Percentiles rank a stretch among this genome's conserved stretches.
Conservation (phyloP, 495 filamentous ascomycete species). For the Neurospora sp. region DNA sequence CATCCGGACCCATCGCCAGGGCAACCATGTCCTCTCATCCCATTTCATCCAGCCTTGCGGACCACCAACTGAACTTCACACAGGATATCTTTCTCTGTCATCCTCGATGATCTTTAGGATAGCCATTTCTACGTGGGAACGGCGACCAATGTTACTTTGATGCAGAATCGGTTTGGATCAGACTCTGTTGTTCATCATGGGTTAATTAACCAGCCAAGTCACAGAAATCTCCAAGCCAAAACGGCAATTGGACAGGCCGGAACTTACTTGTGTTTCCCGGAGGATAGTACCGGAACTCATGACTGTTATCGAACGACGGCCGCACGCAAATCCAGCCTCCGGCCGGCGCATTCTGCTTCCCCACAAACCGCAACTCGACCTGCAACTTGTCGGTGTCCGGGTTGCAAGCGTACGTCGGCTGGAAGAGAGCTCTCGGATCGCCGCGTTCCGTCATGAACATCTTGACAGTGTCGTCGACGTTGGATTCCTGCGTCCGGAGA, state of each 20-base stretch:
- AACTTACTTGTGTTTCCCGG: conserved; percentile 34
- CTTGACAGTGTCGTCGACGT: conserved; percentile 44
- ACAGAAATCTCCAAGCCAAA: background rate
- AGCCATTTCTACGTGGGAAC: background rate
- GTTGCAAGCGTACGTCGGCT: conserved; percentile 41
- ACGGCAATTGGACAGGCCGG: background rate
- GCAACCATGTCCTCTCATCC: background rate
- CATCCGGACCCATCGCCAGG: background rate
- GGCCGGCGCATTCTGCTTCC: conserved; percentile 18
- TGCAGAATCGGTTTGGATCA: conserved; percentile 26
- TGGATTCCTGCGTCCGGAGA: conserved; percentile 14
- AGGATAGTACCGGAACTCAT: conserved; percentile 39
- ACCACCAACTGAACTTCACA: background rate
- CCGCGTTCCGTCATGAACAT: conserved; percentile 44
- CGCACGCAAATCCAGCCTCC: conserved; percentile 37
- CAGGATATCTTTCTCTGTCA: background rate
- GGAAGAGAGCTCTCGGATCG: conserved; percentile 37
- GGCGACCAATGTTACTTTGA: conserved; percentile 27
- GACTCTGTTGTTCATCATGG: conserved; percentile 12
- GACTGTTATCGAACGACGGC: conserved; percentile 24
- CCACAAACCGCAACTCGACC: conserved; percentile 30
- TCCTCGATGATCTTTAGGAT: background rate
- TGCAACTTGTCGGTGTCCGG: conserved; percentile 37
- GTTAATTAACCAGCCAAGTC: background rate
- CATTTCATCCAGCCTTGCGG: background rate